phyloP scores from a whole-genome alignment of 805 yeast species.

The Candida coleopterorum region DNA sequence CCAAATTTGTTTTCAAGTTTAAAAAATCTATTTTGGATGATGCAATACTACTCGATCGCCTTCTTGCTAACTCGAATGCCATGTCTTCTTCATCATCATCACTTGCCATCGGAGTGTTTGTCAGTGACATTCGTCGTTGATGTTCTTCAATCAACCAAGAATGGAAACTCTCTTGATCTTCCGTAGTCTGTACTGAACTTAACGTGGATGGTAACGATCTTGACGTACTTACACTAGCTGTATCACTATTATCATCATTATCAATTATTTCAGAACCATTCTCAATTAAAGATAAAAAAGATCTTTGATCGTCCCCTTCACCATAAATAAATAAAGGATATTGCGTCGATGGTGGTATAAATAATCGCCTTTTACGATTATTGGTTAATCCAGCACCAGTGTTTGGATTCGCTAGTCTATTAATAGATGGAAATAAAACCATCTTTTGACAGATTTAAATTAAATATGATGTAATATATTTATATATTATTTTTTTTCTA shows the following conservation, averaged over 20 bases:
- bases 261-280: slow-evolving; percentile 25
- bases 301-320: slow-evolving; percentile 40
- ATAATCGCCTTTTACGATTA: slow-evolving; percentile 35
- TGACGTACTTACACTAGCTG: slow-evolving; percentile 37
- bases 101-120: slow-evolving; percentile 10
- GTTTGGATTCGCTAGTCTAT: slow-evolving; percentile 37
- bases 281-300: slow-evolving; percentile 38
- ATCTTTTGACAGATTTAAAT: slow-evolving; percentile 16
- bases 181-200: slow-evolving; percentile 29
- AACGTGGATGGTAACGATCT: slow-evolving; percentile 39
- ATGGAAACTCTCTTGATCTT: slow-evolving; percentile 37
- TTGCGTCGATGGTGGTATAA: slow-evolving; percentile 42
- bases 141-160: slow-evolving; percentile 42
- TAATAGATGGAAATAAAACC: slow-evolving; percentile 39
- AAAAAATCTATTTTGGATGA: slow-evolving; percentile 27
- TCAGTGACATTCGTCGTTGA: slow-evolving; percentile 27
- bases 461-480: too few species aligned
- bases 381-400: slow-evolving; percentile 26
- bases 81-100: slow-evolving; percentile 3
- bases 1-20: slow-evolving; percentile 22
- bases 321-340: slow-evolving; percentile 40
- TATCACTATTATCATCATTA: slow-evolving; percentile 30
- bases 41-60: slow-evolving; percentile 12
- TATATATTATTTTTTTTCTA: background rate
- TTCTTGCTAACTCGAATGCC: slow-evolving; percentile 3